These are phyloP conservation scores for Lactarius hengduanensis DNA, from an alignment of 768 basidiomycete species.

Conservation along the genomic window DNA sequence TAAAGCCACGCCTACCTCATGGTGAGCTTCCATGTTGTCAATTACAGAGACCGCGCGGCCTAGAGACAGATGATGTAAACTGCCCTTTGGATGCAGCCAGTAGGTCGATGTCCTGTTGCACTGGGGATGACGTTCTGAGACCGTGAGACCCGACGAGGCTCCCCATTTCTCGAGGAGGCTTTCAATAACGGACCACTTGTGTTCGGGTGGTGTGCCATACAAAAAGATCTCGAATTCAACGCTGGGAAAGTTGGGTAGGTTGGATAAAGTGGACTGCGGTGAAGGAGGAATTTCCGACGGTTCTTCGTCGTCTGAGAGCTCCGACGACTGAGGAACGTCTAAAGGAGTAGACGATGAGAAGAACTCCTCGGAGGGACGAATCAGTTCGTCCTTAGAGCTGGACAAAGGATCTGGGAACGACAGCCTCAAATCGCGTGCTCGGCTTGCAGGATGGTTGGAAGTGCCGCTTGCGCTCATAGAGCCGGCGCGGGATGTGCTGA, in stretches of 20 bases:
- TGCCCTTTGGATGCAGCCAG: slow-evolving; percentile 33
- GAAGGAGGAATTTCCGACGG: slow-evolving; percentile 6
- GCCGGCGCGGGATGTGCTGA: slow-evolving; percentile 70
- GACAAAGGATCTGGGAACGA: slow-evolving; percentile 84
- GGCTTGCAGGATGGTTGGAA: slow-evolving; percentile 47
- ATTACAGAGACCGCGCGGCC: slow-evolving; percentile 40
- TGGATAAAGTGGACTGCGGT: slow-evolving; percentile 24
- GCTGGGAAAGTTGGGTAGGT: slow-evolving; percentile 34
- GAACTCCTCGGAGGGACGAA: slow-evolving; percentile 56
- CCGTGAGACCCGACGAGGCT: slow-evolving; percentile 36
- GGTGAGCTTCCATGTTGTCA: slow-evolving; percentile 39
- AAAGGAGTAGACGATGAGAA: slow-evolving; percentile 40
- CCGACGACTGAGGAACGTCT: slow-evolving; percentile 28
- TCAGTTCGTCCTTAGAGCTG: slow-evolving; percentile 60
- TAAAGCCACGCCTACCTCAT: slow-evolving; percentile 39
- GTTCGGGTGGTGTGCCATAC: slow-evolving; percentile 59
- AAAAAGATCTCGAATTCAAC: slow-evolving; percentile 59
- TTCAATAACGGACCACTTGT: slow-evolving; percentile 63
- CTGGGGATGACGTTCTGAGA: slow-evolving; percentile 28
- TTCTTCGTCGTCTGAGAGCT: slow-evolving; percentile 30
- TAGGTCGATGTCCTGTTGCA: slow-evolving; percentile 30
- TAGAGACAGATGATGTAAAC: slow-evolving; percentile 33
- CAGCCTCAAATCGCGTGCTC: slow-evolving; percentile 69
- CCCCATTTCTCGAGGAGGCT: slow-evolving; percentile 57
- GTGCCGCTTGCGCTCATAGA: slow-evolving; percentile 44